Conservation (phyloP, 2,329 filamentous ascomycete genomes). For the Aspergillus ochraceoroseus region DNA sequence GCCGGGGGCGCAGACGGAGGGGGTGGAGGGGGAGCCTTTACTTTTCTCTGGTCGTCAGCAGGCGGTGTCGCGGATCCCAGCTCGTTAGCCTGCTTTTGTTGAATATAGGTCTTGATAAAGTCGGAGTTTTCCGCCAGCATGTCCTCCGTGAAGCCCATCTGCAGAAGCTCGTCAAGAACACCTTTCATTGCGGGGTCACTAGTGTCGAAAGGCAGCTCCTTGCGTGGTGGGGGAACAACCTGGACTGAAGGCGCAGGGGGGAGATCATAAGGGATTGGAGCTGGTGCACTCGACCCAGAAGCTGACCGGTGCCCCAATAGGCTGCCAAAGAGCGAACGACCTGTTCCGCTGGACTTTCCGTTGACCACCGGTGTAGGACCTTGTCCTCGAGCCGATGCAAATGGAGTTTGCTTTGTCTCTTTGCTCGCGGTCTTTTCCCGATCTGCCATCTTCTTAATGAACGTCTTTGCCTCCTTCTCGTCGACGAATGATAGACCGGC, state of each 20-base stretch:
- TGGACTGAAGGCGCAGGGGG: constrained; percentile 28
- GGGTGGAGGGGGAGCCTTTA: constrained; percentile 56
- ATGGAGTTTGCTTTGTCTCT: constrained; percentile 72
- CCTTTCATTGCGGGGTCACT: constrained; percentile 59
- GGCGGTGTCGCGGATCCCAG: constrained; percentile 38
- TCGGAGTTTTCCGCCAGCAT: constrained; percentile 63
- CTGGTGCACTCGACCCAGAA: constrained; percentile 35
- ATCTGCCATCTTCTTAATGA: constrained; percentile 96
- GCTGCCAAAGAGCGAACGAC: constrained; percentile 51
- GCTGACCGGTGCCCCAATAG: constrained; percentile 50
- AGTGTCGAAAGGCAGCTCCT: constrained; percentile 52
- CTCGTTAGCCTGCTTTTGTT: constrained; percentile 56
- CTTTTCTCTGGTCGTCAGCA: constrained; percentile 47
- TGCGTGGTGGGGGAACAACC: constrained; percentile 29
- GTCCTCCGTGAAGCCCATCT: constrained; percentile 64
- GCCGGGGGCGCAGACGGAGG: constrained; percentile 51
- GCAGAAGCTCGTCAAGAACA: constrained; percentile 56
- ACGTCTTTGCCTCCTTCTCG: constrained; percentile 95
- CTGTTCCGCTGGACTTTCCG: constrained; percentile 43
- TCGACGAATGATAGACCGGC: constrained; percentile 89
- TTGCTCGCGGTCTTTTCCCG: constrained; percentile 93
- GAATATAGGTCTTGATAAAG: constrained; percentile 64
- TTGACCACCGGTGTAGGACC: constrained; percentile 43
- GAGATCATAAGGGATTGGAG: constrained; percentile 23
- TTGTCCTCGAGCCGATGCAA: constrained; percentile 51